These are phyloP conservation scores for Lactarius psammicola DNA, from an alignment of 768 basidiomycete genomes.

Conservation along the genomic window DNA sequence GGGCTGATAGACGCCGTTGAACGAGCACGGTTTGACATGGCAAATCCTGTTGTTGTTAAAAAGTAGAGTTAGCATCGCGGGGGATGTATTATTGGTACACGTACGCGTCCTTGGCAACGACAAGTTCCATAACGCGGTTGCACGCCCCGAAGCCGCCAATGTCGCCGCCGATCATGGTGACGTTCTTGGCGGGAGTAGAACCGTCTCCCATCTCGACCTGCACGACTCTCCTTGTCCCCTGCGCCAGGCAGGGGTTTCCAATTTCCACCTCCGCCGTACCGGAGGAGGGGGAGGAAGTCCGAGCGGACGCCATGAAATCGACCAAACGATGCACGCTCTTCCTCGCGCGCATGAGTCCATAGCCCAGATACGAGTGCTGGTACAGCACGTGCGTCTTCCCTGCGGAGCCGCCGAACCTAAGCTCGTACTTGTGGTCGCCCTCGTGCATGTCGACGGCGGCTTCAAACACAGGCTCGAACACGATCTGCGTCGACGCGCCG, in stretches of 20 bases:
- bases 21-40: conserved; percentile 90
- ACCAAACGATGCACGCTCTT: conserved; percentile 84
- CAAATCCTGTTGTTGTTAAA: conserved; percentile 68
- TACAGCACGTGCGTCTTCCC: conserved; percentile 70
- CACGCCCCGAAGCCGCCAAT: conserved; percentile 86
- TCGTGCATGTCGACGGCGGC: conserved; percentile 50
- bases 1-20: conserved; percentile 97
- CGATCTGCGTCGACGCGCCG: conserved; percentile 96
- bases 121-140: conserved; percentile 75
- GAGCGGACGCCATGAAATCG: conserved; percentile 71
- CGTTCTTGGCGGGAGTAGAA: conserved; percentile 47
- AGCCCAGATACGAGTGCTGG: conserved; percentile 97
- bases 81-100: neutral
- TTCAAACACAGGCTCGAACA: conserved; percentile 81
- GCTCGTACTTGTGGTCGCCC: conserved; percentile 90
- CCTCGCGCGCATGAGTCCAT: conserved; percentile 89
- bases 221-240: conserved; percentile 59
- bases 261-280: conserved; percentile 37
- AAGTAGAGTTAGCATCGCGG: neutral
- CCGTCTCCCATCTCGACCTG: conserved; percentile 52
- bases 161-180: conserved; percentile 84
- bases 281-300: conserved; percentile 31
- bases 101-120: conserved; percentile 92
- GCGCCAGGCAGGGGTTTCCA: conserved; percentile 81
- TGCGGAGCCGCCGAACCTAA: conserved; percentile 59